phyloP scores from a whole-genome alignment of 257 asterid species.

The Euphrasia confusa region DNA sequence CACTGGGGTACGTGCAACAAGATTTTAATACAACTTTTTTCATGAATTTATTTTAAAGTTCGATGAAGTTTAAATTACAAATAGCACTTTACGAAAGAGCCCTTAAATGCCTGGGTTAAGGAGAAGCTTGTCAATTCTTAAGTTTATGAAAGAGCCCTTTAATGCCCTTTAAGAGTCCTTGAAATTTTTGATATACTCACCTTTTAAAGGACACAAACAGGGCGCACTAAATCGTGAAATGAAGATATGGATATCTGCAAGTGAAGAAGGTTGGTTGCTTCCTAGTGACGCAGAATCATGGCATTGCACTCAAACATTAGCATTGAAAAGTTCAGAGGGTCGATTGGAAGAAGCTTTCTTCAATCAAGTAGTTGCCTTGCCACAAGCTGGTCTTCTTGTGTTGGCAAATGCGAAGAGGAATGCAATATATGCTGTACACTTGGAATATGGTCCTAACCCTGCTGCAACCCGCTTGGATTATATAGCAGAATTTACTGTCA shows the following conservation, averaged over 20 bases:
- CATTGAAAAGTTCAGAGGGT: conserved; percentile 70
- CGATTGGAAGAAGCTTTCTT: conserved; percentile 75
- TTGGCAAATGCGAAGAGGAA: conserved; percentile 94
- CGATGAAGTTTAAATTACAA: neutral
- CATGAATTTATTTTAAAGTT: neutral
- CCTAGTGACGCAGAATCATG: conserved; percentile 91
- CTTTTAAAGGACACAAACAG: conserved; percentile 36
- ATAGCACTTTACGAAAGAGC: neutral
- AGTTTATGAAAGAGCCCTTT: too few species aligned
- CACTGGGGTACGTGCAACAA: conserved; percentile 68
- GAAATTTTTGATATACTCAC: conserved; percentile 22
- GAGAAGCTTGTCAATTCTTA: conserved; percentile 29
- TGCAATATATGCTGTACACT: conserved; percentile 93
- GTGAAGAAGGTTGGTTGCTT: conserved; percentile 99
- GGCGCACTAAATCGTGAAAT: conserved; percentile 86
- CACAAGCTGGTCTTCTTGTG: conserved; percentile 77
- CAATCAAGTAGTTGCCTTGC: conserved; percentile 88
- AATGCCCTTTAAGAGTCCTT: too few species aligned
- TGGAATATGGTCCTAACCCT: conserved; percentile 85
- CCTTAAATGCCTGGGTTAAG: neutral
- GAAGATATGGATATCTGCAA: conserved; percentile 82
- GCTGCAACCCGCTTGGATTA: conserved; percentile 80
- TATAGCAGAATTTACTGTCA: conserved; percentile 85
- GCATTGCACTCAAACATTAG: conserved; percentile 84
- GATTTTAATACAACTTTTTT: neutral